These are phyloP conservation scores for Cymbopogon flexuosus DNA, from an alignment of 202 grass and related monocot genomes.

Conservation along the genomic window DNA sequence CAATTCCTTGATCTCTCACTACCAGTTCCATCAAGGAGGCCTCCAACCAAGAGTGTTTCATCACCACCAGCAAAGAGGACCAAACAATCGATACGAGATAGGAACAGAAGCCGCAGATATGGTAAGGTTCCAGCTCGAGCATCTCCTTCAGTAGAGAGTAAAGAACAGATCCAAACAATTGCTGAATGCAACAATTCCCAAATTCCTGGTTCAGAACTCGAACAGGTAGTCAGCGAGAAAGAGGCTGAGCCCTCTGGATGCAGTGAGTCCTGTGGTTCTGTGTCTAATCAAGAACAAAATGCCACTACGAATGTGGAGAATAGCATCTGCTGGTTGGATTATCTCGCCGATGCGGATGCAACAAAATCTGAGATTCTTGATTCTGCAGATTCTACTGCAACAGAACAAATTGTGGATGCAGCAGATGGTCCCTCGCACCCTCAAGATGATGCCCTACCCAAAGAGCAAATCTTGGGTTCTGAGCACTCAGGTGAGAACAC, in stretches of 20 bases:
- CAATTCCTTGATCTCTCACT: slow-evolving; percentile 88
- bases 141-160: slow-evolving; percentile 42
- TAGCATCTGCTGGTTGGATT: slow-evolving; percentile 55
- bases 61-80: slow-evolving; percentile 49
- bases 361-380: slow-evolving; percentile 44
- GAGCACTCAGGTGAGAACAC: slow-evolving; percentile 43
- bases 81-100: slow-evolving; percentile 52
- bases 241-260: slow-evolving; percentile 32
- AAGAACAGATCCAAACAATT: slow-evolving; percentile 39
- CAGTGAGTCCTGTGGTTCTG: slow-evolving; percentile 58
- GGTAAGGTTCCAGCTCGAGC: slow-evolving; percentile 29
- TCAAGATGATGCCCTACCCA: slow-evolving; percentile 34
- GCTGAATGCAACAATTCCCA: slow-evolving; percentile 39
- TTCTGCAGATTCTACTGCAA: slow-evolving; percentile 39
- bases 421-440: slow-evolving; percentile 25
- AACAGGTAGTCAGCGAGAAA: slow-evolving; percentile 42
- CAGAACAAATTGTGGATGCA: slow-evolving; percentile 30
- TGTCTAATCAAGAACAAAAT: slow-evolving; percentile 44
- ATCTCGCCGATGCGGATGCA: slow-evolving; percentile 41
- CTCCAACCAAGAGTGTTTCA: slow-evolving; percentile 51
- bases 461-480: slow-evolving; percentile 35
- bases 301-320: slow-evolving; percentile 18
- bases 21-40: slow-evolving; percentile 76
- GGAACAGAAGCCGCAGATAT: slow-evolving; percentile 48
- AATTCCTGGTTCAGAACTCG: slow-evolving; percentile 42